Evolutionary conservation across 2,329 filamentous ascomycete species (phyloP).

Genomic region (Epichloe aotearoae): DNA sequence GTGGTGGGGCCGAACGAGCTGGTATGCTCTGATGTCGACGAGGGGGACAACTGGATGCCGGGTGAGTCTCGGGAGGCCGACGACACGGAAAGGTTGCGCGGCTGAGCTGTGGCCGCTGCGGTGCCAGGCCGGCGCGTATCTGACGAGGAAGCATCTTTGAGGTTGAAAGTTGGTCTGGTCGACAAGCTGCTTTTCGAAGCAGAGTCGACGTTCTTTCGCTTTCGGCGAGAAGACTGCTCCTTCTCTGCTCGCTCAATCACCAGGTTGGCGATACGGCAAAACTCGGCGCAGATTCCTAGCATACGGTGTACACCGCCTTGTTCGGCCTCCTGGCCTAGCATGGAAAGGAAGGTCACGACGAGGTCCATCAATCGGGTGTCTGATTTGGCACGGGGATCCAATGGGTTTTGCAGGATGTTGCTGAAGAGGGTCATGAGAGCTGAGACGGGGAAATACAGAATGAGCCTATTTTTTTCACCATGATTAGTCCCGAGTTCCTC

Average conservation of each 20-base stretch:
- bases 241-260: slow-evolving; percentile 87
- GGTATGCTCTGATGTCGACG: slow-evolving; percentile 11
- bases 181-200: slow-evolving; percentile 7
- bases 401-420: slow-evolving; percentile 89
- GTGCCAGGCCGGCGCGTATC: slow-evolving; percentile 5
- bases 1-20: slow-evolving; percentile 12
- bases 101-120: slow-evolving; percentile 1
- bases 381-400: slow-evolving; percentile 74
- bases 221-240: slow-evolving; percentile 65
- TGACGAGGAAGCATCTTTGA: not conserved
- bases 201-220: slow-evolving; percentile 61
- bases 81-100: slow-evolving; percentile 2
- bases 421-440: slow-evolving; percentile 90
- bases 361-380: slow-evolving; percentile 86
- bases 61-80: slow-evolving; percentile 3
- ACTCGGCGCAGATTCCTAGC: slow-evolving; percentile 89
- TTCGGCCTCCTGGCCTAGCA: slow-evolving; percentile 77
- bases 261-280: slow-evolving; percentile 82
- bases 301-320: slow-evolving; percentile 88
- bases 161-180: not conserved
- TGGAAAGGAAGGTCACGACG: slow-evolving; percentile 83
- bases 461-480: slow-evolving; percentile 43
- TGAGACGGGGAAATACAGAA: slow-evolving; percentile 93
- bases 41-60: slow-evolving; percentile 16
- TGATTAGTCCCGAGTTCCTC: no score